Conservation (phyloP, 2,329 filamentous ascomycete species). For the Didymellaceae sp. region DNA sequence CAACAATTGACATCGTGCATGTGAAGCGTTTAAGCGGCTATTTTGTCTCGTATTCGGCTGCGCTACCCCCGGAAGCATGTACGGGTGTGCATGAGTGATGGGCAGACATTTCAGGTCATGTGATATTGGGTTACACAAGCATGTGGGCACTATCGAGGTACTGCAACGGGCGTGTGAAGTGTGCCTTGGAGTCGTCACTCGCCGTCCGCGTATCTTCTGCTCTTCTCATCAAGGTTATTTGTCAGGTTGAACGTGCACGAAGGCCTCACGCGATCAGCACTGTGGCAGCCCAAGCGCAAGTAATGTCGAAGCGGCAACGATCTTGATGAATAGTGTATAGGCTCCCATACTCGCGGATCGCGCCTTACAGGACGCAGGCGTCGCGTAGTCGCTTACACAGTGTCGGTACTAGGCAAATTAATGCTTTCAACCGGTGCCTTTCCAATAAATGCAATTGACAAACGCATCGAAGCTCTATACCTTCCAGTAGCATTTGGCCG, state of each 20-base stretch:
- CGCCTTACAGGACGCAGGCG: neutral
- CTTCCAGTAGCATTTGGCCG: neutral
- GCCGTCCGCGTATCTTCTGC: no score
- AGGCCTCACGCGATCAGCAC: no score
- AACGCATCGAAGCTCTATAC: neutral
- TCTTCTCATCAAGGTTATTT: no score
- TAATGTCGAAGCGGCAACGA: no score
- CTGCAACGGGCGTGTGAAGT: neutral
- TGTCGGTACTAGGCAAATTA: neutral
- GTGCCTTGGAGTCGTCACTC: neutral
- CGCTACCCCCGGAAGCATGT: neutral
- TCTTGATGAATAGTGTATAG: no score
- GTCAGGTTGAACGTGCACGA: no score
- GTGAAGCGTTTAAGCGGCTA: conserved; percentile 13
- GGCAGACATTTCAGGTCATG: neutral
- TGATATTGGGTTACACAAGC: neutral
- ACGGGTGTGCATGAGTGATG: neutral
- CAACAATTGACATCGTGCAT: conserved; percentile 4
- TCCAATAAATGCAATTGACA: neutral
- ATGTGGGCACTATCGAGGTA: no score
- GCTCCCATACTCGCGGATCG: neutral
- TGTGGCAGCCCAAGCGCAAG: no score
- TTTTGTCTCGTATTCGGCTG: neutral
- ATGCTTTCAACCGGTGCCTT: conserved; percentile 3
- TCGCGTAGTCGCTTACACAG: neutral